Conservation (phyloP, 352 stramenopile genomes). For the Phytophthora constricta region DNA sequence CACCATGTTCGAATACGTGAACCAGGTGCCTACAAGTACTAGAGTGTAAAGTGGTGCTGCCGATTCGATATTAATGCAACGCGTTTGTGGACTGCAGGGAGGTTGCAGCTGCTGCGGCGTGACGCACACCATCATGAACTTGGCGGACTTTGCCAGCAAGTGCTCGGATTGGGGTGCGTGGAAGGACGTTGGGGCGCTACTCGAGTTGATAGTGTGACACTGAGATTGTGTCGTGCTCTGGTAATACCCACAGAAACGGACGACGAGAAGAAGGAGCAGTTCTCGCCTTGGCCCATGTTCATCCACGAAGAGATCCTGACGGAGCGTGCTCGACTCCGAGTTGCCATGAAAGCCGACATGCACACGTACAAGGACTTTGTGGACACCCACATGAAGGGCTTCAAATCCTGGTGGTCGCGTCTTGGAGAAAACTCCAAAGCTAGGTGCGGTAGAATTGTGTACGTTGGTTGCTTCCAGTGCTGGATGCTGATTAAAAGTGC, state of each 20-base stretch:
- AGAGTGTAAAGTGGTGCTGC: neutral
- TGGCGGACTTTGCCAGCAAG: constrained; percentile 79
- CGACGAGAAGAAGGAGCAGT: constrained; percentile 89
- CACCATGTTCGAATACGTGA: constrained; percentile 95
- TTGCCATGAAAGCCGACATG: constrained; percentile 86
- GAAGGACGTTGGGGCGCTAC: too few relatives aligned
- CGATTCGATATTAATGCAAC: neutral
- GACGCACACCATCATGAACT: constrained; percentile 88
- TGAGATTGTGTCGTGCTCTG: too few relatives aligned
- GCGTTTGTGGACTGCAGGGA: constrained; percentile 43
- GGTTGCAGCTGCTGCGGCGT: constrained; percentile 93
- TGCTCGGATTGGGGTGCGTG: constrained; percentile 89
- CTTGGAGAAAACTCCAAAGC: constrained; percentile 52
- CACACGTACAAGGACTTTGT: constrained; percentile 65
- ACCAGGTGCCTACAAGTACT: constrained; percentile 51
- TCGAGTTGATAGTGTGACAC: too few relatives aligned
- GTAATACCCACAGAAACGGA: constrained; percentile 94
- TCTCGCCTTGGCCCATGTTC: constrained; percentile 83
- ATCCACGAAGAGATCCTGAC: constrained; percentile 94
- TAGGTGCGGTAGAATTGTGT: constrained; percentile 31
- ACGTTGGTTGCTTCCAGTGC: neutral
- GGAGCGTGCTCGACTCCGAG: constrained; percentile 88
- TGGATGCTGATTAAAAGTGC: constrained; percentile 6
- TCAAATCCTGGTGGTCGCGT: constrained; percentile 64
- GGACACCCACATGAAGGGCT: constrained; percentile 71